A percentile compares a stretch with the other conserved stretches of the same genome.
Evolutionary conservation across 2,329 filamentous ascomycete species (phyloP).

Genomic region (Tympanopsis confertula): DNA sequence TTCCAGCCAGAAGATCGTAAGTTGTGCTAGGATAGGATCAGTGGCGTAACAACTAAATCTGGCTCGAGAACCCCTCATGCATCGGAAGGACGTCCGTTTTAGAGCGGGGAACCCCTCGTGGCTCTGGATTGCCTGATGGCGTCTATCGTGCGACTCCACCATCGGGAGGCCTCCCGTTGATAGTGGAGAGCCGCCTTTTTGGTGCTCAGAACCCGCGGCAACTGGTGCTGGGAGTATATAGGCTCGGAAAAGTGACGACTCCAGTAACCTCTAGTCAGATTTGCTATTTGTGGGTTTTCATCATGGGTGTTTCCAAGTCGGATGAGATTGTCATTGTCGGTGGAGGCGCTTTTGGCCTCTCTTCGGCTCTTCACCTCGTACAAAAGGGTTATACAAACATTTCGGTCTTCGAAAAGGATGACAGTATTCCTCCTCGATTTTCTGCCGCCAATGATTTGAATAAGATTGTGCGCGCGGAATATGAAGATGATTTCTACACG

Average conservation of each 20-base stretch:
- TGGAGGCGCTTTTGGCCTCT: slow-evolving; percentile 36
- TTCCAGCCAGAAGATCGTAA: not conserved
- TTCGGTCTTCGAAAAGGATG: slow-evolving; percentile 30
- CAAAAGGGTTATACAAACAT: slow-evolving; percentile 29
- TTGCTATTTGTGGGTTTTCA: no score
- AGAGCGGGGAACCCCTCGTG: no score
- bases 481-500: slow-evolving; percentile 32
- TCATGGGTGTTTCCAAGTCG: not conserved
- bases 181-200: no score
- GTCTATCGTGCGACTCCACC: no score
- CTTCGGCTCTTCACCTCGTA: slow-evolving; percentile 32
- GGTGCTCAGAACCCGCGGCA: no score
- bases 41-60: not conserved
- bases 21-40: not conserved
- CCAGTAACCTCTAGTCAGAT: no score
- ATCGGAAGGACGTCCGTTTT: no score
- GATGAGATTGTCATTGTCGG: slow-evolving; percentile 23
- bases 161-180: no score
- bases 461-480: slow-evolving; percentile 33
- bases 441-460: slow-evolving; percentile 32
- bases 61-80: no score
- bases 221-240: no score
- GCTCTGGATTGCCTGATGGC: no score
- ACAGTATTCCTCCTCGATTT: slow-evolving; percentile 27
- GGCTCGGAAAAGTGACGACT: no score